A percentile compares a stretch with the other conserved stretches of the same genome.
Conservation (phyloP, 2,329 filamentous ascomycete species). For the Penicillium sp. region DNA sequence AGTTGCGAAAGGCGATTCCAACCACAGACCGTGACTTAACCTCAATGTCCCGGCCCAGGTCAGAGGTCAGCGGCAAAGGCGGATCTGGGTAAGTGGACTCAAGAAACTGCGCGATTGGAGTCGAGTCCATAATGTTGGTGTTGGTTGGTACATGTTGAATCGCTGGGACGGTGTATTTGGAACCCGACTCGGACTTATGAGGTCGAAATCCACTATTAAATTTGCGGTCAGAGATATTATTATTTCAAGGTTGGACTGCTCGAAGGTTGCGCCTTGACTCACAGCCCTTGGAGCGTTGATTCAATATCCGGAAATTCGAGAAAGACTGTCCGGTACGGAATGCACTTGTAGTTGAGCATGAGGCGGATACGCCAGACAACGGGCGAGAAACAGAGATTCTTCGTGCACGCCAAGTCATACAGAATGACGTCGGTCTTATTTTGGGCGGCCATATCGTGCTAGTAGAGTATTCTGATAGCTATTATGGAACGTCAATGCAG, state of each 20-base stretch:
- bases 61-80: constrained; percentile 39
- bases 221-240: not conserved
- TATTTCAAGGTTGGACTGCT: not conserved
- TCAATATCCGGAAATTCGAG: constrained; percentile 51
- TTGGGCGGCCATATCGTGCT: not conserved
- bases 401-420: constrained; percentile 48
- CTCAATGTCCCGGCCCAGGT: constrained; percentile 41
- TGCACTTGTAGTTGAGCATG: constrained; percentile 50
- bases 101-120: constrained; percentile 45
- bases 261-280: constrained; percentile 20
- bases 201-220: constrained; percentile 29
- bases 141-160: constrained; percentile 47
- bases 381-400: constrained; percentile 49
- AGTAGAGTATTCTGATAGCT: not conserved
- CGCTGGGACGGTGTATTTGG: constrained; percentile 47
- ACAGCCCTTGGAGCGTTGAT: constrained; percentile 47
- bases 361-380: constrained; percentile 49
- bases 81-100: constrained; percentile 46
- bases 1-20: constrained; percentile 32
- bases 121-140: constrained; percentile 48
- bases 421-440: constrained; percentile 43
- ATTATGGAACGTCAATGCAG: too few species aligned
- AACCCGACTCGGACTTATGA: constrained; percentile 16
- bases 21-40: constrained; percentile 34
- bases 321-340: constrained; percentile 48